Base-by-base conservation (phyloP, 2,329 filamentous ascomycete genomes). In the Fusarium sp. region DNA sequence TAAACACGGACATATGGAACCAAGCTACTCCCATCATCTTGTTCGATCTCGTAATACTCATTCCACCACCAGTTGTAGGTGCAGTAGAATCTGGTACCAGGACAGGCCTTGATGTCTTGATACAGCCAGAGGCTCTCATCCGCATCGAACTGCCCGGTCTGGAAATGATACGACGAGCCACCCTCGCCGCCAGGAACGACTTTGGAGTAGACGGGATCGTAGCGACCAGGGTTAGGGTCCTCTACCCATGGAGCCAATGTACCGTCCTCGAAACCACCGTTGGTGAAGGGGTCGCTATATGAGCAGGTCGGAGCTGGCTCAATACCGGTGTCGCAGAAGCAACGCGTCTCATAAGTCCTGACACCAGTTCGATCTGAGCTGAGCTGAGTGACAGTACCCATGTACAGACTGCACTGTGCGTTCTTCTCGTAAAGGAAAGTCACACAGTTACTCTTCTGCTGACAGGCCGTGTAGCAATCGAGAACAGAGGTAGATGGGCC, bases 1-100 rank as follows among this genome's bases (percentile, higher is more conserved):
- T 69, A 69, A 7, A 62, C 23, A 6, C 57, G 63, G 3, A 69
- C 25, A 33, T 69, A 69, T 0, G 63, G 63, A n/a, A 69, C 56
- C 19, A 68, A 16, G 3, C 1, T 12, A 1, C 0, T 0, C 0
- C 49, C 65, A 6, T 9, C 2, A 0, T n/a, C 10, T 15, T 68
- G 65, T 0, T 0, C 7, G 10, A 69, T 56, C 0, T 3, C 9
- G 3, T 67, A 69, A 15, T 41, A 68, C 51, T 69, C 21, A 14
- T 63, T 19, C 63, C 63, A 69, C 63, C 39, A 52, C 63, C 63
- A 69, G 1, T 4, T 12, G 16, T 42, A 69, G 0, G 5, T 19
- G 16, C 66, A 69, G 10, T 7, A 8, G 29, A 67, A 69, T 0
- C 0, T 21, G 6, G 58, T 23, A 0, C 39, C 66, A 1, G 49